Evolutionary conservation across 2,329 filamentous ascomycete species (phyloP), one percentile per base, ranked within the genome.

Genomic region (Botrytis byssoidea): DNA sequence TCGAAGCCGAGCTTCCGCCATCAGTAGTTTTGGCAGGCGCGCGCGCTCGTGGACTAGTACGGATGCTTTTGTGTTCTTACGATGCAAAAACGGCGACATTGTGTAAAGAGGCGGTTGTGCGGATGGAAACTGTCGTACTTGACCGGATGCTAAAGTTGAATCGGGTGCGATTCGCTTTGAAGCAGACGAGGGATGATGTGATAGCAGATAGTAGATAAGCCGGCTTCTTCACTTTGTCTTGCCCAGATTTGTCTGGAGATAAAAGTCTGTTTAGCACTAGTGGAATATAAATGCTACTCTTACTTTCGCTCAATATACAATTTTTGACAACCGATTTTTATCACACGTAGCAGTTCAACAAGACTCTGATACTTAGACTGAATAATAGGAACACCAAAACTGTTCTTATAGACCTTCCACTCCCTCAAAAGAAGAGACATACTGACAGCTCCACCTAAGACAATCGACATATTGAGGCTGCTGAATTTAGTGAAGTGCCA

Each of bases 1-100:
- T 82, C 70, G 70, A 77, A 55, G 78, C 81, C 1, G 75, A 78
- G 72, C 76, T 79, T 51, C 80, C 80, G 16, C 81, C 81, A 3
- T 77, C 76, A 0, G 80, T 79, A 9, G 78, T 79, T 3, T 73
- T 82, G 14, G 73, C 81, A 35, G 79, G 78, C 57, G 81, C 79
- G 18, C 74, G 75, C 4, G 80, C 82, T 71, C 79, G 80, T 8
- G 81, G 81, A 1, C 81, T 82, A 80, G 67, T 79, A 55, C 74
- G 80, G 12, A 79, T 79, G 2, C 73, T 82, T 20, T 60, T 80
- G 20, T 82, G 79, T 63, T 77, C 76, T 29, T 79, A 77, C 61
- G 74, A 77, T 51, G 74, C 70, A 55, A 68, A 32, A 2, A 77
- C 73, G 35, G 69, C 74, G 25, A 74, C 73, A n/a, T 69, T 74